Evolutionary conservation across 177 flowering plant genomes (phyloP).

Genomic region (Vitis hybrid): DNA sequence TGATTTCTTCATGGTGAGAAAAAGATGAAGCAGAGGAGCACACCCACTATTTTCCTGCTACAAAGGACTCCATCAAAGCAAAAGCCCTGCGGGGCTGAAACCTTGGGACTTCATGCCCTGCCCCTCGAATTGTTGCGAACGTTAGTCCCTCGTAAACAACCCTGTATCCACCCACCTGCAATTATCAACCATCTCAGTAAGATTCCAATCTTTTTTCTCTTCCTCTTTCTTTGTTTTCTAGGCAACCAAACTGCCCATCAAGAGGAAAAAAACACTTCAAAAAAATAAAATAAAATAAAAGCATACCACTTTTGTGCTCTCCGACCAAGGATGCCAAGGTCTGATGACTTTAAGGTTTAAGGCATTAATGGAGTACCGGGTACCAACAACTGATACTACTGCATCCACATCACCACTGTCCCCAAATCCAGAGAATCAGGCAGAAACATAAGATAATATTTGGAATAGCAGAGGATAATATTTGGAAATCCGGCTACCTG

Average conservation of each 20-base stretch:
- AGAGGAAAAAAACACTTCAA: background rate
- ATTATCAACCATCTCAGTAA: background rate
- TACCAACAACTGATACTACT: constrained; percentile 22
- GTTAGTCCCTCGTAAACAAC: constrained; percentile 20
- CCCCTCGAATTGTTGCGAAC: constrained; percentile 25
- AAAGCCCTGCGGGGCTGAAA: constrained; percentile 14
- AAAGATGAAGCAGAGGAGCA: too few relatives aligned
- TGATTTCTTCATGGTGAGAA: background rate
- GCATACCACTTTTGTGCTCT: constrained; percentile 10
- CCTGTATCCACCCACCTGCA: constrained; percentile 24
- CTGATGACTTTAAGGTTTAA: constrained; percentile 16
- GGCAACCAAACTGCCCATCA: too few relatives aligned
- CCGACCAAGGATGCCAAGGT: constrained; percentile 23
- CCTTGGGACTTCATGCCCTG: constrained; percentile 26
- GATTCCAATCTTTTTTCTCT: background rate
- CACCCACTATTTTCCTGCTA: background rate
- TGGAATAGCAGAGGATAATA: too few relatives aligned
- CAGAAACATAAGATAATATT: background rate
- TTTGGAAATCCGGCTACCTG: constrained; percentile 15
- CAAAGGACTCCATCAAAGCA: background rate
- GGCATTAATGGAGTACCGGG: constrained; percentile 23
- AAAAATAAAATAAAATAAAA: background rate
- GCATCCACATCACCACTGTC: constrained; percentile 25
- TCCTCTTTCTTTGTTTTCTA: background rate
- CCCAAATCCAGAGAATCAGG: background rate